phyloP scores from a whole-genome alignment of 129 eudicot genomes.

The Lactuca sativa region DNA sequence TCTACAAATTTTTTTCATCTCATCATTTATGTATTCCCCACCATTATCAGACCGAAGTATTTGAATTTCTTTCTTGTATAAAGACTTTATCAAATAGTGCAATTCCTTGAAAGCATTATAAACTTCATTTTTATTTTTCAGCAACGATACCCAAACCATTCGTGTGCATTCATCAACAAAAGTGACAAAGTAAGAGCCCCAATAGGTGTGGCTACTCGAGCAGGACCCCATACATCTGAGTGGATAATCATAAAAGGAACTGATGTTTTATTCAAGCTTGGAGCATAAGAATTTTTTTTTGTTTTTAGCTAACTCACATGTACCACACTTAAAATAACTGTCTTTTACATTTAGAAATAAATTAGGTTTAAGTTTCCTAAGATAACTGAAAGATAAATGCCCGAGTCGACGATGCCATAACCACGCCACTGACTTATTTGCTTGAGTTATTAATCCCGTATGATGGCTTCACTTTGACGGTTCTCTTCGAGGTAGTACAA shows the following conservation, averaged over 20 bases:
- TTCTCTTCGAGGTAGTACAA: conserved; percentile 6
- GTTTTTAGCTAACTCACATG: conserved; percentile 3
- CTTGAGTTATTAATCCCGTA: background rate
- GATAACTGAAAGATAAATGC: background rate
- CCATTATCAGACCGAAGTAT: no score
- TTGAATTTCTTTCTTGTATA: no score
- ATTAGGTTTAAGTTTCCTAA: no score
- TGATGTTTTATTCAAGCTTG: background rate
- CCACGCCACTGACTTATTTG: background rate
- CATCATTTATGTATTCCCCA: no score
- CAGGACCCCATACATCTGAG: conserved; percentile 14
- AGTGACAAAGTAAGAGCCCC: no score
- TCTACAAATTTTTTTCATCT: background rate
- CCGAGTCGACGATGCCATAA: conserved; percentile 17
- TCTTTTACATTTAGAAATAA: background rate
- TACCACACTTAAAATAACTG: background rate
- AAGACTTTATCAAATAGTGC: no score
- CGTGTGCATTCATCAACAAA: no score
- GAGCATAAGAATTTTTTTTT: background rate
- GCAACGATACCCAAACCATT: no score
- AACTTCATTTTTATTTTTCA: no score
- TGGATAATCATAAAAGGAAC: conserved; percentile 18
- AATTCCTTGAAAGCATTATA: no score
- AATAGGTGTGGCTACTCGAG: background rate
- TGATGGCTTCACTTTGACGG: background rate